Conservation (phyloP, 2,329 filamentous ascomycete genomes). For the Penicillium hordei region DNA sequence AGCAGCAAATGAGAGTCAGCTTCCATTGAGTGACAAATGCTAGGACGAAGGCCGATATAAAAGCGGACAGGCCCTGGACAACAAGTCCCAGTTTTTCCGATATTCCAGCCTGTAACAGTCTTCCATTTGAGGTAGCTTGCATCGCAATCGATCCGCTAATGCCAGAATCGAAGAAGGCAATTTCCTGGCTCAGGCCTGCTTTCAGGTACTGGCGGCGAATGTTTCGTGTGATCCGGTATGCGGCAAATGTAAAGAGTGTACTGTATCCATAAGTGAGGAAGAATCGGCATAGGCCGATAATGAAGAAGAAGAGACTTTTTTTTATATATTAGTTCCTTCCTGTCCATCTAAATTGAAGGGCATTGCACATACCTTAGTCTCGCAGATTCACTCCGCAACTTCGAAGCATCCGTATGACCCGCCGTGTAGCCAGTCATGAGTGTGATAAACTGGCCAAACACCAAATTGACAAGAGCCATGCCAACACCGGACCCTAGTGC, state of each 20-base stretch:
- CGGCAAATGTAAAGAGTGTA: slow-evolving; percentile 15
- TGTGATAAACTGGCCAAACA: slow-evolving; percentile 36
- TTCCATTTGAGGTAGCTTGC: slow-evolving; percentile 34
- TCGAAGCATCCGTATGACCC: slow-evolving; percentile 14
- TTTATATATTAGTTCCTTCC: background rate
- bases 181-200: slow-evolving; percentile 32
- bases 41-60: slow-evolving; percentile 25
- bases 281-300: slow-evolving; percentile 38
- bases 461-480: slow-evolving; percentile 40
- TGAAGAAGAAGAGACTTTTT: slow-evolving; percentile 37
- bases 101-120: slow-evolving; percentile 21
- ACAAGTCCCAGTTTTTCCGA: slow-evolving; percentile 26
- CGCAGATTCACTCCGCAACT: slow-evolving; percentile 13
- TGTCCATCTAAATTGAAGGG: slow-evolving; percentile 1
- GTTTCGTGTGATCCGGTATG: slow-evolving; percentile 14
- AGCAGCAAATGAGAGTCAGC: slow-evolving; percentile 23
- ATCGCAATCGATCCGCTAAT: slow-evolving; percentile 29
- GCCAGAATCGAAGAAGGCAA: slow-evolving; percentile 32
- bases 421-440: slow-evolving; percentile 26
- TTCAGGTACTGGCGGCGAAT: slow-evolving; percentile 18
- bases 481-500: slow-evolving; percentile 28
- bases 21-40: slow-evolving; percentile 28
- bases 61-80: slow-evolving; percentile 21
- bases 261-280: slow-evolving; percentile 35
- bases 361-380: slow-evolving; percentile 18